Base-by-base conservation (phyloP, 2,329 filamentous ascomycete genomes). In the Penicillium griseofulvum region DNA sequence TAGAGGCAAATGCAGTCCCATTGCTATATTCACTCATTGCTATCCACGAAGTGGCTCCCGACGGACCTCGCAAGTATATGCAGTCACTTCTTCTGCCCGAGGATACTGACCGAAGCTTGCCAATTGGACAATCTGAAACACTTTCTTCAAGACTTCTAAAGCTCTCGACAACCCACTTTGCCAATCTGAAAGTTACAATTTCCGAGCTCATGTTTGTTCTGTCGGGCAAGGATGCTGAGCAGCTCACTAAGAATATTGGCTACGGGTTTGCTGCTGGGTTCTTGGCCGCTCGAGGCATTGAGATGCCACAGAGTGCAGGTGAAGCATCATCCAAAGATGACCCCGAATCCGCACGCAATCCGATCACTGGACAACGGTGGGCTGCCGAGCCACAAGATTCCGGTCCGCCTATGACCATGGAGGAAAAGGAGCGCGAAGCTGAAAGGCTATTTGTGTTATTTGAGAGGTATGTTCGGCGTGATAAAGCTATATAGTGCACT, bases 251-350 rank as follows among this genome's bases (percentile, higher is more conserved):
- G 49, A 97, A 97, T 63, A 90, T 99, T 12, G 94, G 94, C 0
- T 99, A 96, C 69, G 94, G 94, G 0, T 96, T 90, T 68, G 94
- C 94, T 0, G 90, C 91, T 0, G 94, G 94, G 0, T 96, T 94
- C 69, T 78, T 99, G 16, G 87, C 92, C 76, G 87, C 89, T 59
- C 89, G 93, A 59, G 90, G 94, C 52, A 85, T 97, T 12, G 81
- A 87, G 0, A 79, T 96, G 22, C 90, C 91, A 0, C 80, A 86
- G 55, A 86, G 81, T 52, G 83, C 86, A 1, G 75, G 85, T 10
- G 82, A 87, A 63, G 79, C 81, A 7, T 80, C 77, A 34, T 71
- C 65, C 5, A 68, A 66, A 19, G 56, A 63, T 19, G 61, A 59
- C 4, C 49, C 68, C 12, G 59, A 68, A 44, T 46, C 65, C 2